A percentile compares a stretch with the other conserved stretches of the same genome.
These are phyloP conservation scores for Gastrolobium villosum DNA, from an alignment of 306 rosid species.

Conservation along the genomic window DNA sequence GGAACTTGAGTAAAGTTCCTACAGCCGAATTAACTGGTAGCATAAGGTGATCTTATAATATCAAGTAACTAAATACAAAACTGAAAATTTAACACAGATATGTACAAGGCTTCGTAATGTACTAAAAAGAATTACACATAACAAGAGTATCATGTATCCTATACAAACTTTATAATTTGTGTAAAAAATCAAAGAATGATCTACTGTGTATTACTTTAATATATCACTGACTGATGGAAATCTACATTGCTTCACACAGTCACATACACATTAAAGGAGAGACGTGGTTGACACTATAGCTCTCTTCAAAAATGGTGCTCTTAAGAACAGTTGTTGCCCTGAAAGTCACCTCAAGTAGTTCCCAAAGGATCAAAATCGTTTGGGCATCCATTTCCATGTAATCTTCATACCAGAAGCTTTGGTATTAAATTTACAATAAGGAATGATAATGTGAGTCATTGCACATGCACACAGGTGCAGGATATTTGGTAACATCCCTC, in stretches of 20 bases:
- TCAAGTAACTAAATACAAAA: slow-evolving; percentile 32
- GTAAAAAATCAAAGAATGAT: slow-evolving; percentile 80
- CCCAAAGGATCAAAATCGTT: slow-evolving; percentile 38
- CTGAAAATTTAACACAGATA: slow-evolving; percentile 42
- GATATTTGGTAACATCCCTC: slow-evolving; percentile 94
- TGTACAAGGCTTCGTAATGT: slow-evolving; percentile 44
- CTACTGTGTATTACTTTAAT: slow-evolving; percentile 8
- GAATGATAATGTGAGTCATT: slow-evolving; percentile 53
- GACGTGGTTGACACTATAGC: slow-evolving; percentile 8
- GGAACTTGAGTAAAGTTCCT: not conserved
- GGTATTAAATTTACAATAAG: slow-evolving; percentile 37
- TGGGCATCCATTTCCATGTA: not conserved
- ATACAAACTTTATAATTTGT: slow-evolving; percentile 41
- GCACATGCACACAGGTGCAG: slow-evolving; percentile 92
- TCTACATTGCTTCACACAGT: slow-evolving; percentile 23
- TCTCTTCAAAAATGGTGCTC: slow-evolving; percentile 34
- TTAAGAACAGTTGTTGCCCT: slow-evolving; percentile 45
- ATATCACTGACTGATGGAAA: slow-evolving; percentile 1
- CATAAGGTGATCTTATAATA: slow-evolving; percentile 24
- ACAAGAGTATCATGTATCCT: slow-evolving; percentile 48
- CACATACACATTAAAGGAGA: not conserved
- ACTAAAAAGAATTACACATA: slow-evolving; percentile 47
- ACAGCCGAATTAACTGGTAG: not conserved
- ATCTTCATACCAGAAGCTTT: slow-evolving; percentile 30
- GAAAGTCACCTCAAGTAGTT: slow-evolving; percentile 24